Base-by-base conservation (phyloP, 2,329 filamentous ascomycete species). In the Aspergillus neoniger region DNA sequence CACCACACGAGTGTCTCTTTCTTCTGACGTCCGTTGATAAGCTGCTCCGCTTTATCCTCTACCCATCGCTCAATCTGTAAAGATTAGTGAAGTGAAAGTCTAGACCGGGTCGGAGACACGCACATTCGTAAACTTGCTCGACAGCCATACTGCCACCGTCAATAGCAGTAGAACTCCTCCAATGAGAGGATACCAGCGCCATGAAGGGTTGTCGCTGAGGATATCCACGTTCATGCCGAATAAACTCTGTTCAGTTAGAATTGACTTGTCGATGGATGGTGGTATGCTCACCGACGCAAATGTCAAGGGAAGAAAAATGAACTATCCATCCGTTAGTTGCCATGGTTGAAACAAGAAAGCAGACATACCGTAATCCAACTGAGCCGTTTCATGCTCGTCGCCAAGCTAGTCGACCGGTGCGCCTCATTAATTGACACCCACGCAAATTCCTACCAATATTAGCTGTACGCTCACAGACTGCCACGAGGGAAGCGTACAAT, bases 361-460 rank as follows among this genome's bases (percentile, higher is more conserved):
- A 8, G 4, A 4, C 50, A 10, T 58, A 64, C 62, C 14, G 60
- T 63, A 28, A 64, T 64, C 60, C 63, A 64, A 43, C 63, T 64
- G n/a, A 64, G 53, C 30, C 63, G 58, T 43, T 64, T 60, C 55
- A 64, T 56, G 32, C 63, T 64, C 10, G 63, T 57, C 15, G 63
- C 63, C n/a, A 63, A 14, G 47, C 63, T 63, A 5, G 60, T 64
- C 28, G 63, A 64, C 15, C 63, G 57, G 56, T 64, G 63, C 8
- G 63, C 63, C 54, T 64, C 63, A 25, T 64, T 64, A 28, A 64
- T 64, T 14, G 63, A 57, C 2, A 62, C 60, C 63, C 63, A 64
- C 8, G 63, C 63, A 54, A 64, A 64, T 56, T 64, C 63, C 63
- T 64, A 36, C 14, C 7, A 4, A 12, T 12, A 21, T 57, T 28